Evolutionary conservation across 202 grass and related monocot species (phyloP).

Genomic region (Musa balbisiana): DNA sequence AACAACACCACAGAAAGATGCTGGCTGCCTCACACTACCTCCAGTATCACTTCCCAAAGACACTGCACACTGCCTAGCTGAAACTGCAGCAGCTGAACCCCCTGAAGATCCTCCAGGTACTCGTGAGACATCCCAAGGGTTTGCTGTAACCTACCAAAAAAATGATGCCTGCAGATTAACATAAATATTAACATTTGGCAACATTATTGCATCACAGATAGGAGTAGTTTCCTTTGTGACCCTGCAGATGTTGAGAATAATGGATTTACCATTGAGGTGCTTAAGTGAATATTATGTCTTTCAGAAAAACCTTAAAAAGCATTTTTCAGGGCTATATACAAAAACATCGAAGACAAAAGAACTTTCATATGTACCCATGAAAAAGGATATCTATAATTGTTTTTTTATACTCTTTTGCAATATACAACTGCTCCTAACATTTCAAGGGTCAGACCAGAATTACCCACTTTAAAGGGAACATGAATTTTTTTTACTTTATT

Average conservation of each 20-base stretch:
- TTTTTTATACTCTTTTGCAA: not conserved
- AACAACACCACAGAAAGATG: slow-evolving; percentile 87
- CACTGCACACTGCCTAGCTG: slow-evolving; percentile 68
- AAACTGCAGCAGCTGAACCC: slow-evolving; percentile 82
- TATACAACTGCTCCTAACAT: not conserved
- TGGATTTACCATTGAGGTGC: too few relatives aligned
- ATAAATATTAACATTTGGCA: not conserved
- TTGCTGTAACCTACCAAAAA: slow-evolving; percentile 60
- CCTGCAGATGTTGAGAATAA: too few relatives aligned
- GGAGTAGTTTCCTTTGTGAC: not conserved
- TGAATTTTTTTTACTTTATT: not conserved
- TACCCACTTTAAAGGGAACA: not conserved
- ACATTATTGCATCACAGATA: not conserved
- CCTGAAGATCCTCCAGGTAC: slow-evolving; percentile 91
- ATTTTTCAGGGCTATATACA: not conserved
- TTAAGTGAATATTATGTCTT: too few relatives aligned
- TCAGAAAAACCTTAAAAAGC: not conserved
- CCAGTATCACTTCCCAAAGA: slow-evolving; percentile 94
- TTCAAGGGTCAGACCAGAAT: not conserved
- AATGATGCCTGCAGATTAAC: not conserved
- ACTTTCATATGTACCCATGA: not conserved
- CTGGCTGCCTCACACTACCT: slow-evolving; percentile 93
- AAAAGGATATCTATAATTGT: not conserved
- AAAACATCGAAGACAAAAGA: not conserved
- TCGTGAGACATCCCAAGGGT: slow-evolving; percentile 75